Evolutionary conservation across 768 basidiomycete species (phyloP).

Genomic region (Russula lepida): DNA sequence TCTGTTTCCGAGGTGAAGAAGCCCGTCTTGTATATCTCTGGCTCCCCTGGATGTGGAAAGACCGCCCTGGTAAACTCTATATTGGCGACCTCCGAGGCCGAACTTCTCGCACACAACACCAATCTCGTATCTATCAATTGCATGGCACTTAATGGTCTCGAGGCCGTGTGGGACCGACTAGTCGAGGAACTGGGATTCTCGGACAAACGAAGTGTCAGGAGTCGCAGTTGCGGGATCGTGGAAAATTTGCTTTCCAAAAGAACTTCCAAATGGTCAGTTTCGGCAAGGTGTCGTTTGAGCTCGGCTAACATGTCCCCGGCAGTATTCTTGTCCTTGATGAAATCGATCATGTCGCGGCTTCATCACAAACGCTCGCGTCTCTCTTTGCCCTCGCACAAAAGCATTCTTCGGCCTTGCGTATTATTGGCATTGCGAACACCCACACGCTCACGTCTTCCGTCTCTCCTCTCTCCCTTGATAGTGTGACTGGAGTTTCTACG

Average conservation of each 20-base stretch:
- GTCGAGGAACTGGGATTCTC: slow-evolving; percentile 42
- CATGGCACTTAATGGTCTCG: slow-evolving; percentile 63
- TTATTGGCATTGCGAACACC: slow-evolving; percentile 85
- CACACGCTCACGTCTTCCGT: slow-evolving; percentile 66
- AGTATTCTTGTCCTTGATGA: slow-evolving; percentile 82
- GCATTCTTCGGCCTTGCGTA: slow-evolving; percentile 44
- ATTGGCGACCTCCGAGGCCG: slow-evolving; percentile 34
- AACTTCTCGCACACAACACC: slow-evolving; percentile 32
- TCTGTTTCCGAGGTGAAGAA: slow-evolving; percentile 23
- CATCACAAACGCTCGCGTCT: slow-evolving; percentile 45
- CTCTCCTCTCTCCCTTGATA: slow-evolving; percentile 30
- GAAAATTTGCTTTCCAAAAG: slow-evolving; percentile 37
- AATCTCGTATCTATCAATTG: slow-evolving; percentile 63
- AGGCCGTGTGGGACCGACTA: slow-evolving; percentile 63
- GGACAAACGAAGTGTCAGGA: slow-evolving; percentile 38
- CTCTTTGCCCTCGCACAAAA: slow-evolving; percentile 62
- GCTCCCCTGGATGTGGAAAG: slow-evolving; percentile 89
- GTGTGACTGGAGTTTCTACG: slow-evolving; percentile 39
- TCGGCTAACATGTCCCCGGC: slow-evolving; percentile 14
- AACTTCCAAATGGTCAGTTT: slow-evolving; percentile 45
- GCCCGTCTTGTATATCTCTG: slow-evolving; percentile 77
- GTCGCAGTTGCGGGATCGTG: slow-evolving; percentile 30
- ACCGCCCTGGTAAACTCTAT: slow-evolving; percentile 74
- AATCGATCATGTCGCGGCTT: slow-evolving; percentile 71
- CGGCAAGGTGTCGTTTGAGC: slow-evolving; percentile 10